phyloP scores from a whole-genome alignment of 2,329 filamentous ascomycete species.

The Dactylellina parvicollis region DNA sequence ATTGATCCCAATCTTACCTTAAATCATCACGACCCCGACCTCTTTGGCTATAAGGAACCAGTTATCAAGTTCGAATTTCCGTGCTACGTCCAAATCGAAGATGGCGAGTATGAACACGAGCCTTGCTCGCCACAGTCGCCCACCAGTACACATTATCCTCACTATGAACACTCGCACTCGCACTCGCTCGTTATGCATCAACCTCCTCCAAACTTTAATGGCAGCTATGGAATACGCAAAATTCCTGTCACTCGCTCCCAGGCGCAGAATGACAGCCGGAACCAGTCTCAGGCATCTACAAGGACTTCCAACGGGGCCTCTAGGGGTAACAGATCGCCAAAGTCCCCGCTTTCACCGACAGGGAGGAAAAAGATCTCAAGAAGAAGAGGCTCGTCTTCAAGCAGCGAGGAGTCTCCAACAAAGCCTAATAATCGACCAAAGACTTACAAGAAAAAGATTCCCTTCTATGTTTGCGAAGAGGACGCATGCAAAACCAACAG shows the following conservation, averaged over 20 bases:
- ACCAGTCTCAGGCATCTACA: slow-evolving; percentile 19
- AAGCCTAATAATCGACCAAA: slow-evolving; percentile 35
- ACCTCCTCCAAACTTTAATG: slow-evolving; percentile 15
- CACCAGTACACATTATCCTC: slow-evolving; percentile 7
- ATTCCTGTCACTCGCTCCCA: slow-evolving; percentile 47
- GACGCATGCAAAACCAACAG: slow-evolving; percentile 18
- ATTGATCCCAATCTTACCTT: slow-evolving; percentile 50
- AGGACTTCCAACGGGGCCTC: slow-evolving; percentile 14
- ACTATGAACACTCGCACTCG: slow-evolving; percentile 1
- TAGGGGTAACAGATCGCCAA: slow-evolving; percentile 7
- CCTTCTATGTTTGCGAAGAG: slow-evolving; percentile 37
- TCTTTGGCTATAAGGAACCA: slow-evolving; percentile 33
- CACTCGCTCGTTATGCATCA: neutral
- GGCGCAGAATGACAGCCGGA: slow-evolving; percentile 24
- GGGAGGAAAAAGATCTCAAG: slow-evolving; percentile 18
- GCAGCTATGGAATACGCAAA: slow-evolving; percentile 1
- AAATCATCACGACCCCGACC: slow-evolving; percentile 33
- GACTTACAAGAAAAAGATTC: slow-evolving; percentile 47
- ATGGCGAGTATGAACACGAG: slow-evolving; percentile 43
- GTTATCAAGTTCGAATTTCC: slow-evolving; percentile 38
- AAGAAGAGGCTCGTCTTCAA: slow-evolving; percentile 33
- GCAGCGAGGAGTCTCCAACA: slow-evolving; percentile 29
- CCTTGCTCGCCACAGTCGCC: slow-evolving; percentile 22
- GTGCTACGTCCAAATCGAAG: neutral
- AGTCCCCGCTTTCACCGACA: slow-evolving; percentile 29